A percentile compares a stretch with the other conserved stretches of the same genome.
phyloP scores from a whole-genome alignment of 352 stramenopile species.

The Elongisporangium undulatum region DNA sequence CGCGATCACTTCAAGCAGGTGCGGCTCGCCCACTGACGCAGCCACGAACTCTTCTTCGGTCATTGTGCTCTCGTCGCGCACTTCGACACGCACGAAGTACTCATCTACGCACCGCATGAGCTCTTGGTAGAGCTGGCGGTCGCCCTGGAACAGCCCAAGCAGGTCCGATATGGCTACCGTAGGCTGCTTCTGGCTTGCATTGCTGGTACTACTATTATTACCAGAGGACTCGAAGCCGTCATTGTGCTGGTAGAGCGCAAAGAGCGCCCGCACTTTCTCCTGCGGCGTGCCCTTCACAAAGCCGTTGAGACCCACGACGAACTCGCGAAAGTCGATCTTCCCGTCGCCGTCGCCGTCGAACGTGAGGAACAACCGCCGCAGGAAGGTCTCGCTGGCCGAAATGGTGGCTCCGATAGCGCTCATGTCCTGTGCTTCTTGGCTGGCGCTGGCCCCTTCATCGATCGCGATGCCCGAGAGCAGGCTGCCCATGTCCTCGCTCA shows the following conservation, averaged over 20 bases:
- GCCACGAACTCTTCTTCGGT: slow-evolving; percentile 37
- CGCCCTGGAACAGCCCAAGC: slow-evolving; percentile 37
- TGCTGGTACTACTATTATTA: slow-evolving; percentile 6
- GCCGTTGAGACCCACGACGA: slow-evolving; percentile 38
- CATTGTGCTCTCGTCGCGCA: slow-evolving; percentile 27
- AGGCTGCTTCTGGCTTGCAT: slow-evolving; percentile 1
- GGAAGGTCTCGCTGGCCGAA: slow-evolving; percentile 34
- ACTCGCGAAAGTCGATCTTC: slow-evolving; percentile 47
- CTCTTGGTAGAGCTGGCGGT: slow-evolving; percentile 37
- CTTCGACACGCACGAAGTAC: slow-evolving; percentile 38
- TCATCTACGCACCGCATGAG: slow-evolving; percentile 42
- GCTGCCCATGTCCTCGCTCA: slow-evolving; percentile 25
- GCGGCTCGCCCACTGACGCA: slow-evolving; percentile 26
- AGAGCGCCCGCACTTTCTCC: slow-evolving; percentile 37
- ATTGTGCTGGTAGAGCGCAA: slow-evolving; percentile 23
- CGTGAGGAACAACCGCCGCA: slow-evolving; percentile 32
- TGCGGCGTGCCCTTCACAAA: slow-evolving; percentile 33
- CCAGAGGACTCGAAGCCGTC: neutral
- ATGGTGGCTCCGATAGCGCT: slow-evolving; percentile 34
- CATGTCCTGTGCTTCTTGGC: slow-evolving; percentile 12
- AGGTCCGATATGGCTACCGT: slow-evolving; percentile 37
- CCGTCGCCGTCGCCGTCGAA: slow-evolving; percentile 42
- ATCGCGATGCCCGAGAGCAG: slow-evolving; percentile 20
- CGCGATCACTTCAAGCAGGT: slow-evolving; percentile 32
- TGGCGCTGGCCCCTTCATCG: neutral